Conservation (phyloP, 139 green algal species). For the Chlorella vulgaris region DNA sequence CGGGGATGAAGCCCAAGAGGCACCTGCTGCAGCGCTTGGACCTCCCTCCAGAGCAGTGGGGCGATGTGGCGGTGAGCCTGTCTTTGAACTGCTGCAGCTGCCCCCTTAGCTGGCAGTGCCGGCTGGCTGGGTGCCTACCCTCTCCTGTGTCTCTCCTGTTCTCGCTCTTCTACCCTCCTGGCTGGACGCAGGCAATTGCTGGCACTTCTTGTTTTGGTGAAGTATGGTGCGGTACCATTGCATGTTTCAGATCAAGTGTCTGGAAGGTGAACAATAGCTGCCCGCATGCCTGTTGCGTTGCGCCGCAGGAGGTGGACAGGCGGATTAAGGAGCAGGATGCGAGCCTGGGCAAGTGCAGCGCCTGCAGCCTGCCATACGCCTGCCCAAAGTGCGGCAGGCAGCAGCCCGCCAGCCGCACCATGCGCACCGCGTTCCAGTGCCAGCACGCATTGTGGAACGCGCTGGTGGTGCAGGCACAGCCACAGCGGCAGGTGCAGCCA, state of each 20-base stretch:
- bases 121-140: no score
- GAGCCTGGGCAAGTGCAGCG: background rate
- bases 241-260: no score
- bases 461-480: background rate
- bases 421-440: conserved; percentile 2
- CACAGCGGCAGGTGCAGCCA: background rate
- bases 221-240: no score
- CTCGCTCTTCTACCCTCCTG: no score
- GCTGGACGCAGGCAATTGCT: no score
- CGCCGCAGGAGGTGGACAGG: background rate
- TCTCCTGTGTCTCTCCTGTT: no score
- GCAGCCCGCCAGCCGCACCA: background rate
- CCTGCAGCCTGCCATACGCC: background rate
- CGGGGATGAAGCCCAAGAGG: background rate
- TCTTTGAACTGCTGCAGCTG: background rate
- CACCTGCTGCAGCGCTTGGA: conserved; percentile 10
- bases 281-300: background rate
- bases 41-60: background rate
- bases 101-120: background rate
- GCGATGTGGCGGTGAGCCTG: background rate
- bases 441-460: conserved; percentile 17
- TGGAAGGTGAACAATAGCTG: no score
- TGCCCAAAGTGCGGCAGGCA: background rate
- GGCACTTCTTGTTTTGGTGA: no score
- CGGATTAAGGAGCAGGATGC: background rate